Evolutionary conservation across 1,284 basidiomycete genomes (phyloP), one percentile per base, ranked within the genome.

Genomic region (Lignosus rhinocerotis): DNA sequence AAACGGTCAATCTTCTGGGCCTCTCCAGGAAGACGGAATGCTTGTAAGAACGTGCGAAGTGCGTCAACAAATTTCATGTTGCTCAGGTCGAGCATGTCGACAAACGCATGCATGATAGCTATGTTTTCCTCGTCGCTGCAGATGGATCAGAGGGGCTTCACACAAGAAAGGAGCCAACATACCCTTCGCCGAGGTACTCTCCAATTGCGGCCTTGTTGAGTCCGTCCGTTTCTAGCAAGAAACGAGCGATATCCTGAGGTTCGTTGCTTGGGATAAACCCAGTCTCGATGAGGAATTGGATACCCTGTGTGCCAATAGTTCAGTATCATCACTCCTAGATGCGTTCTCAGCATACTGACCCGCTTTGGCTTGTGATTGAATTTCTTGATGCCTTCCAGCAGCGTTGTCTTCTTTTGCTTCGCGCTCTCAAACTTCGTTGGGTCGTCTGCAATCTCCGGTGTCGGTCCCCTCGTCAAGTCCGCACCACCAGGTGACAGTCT

Each of bases 361-460:
- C 88, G 83, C 75, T 97, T 98, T 11, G 97, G 96, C 76, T 98
- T 99, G 78, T 92, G 96, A 76, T 99, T 99, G 78, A 99, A 99
- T 74, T 94, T 94, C 75, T 91, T 94, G 73, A 99, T 93, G 32
- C 96, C 98, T 71, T 99, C 97, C 46, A 97, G 76, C 32, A 99
- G 75, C 1, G 92, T 94, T 36, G 93, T 99, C 80, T 99, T 99
- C 77, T 94, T 92, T 75, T 95, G 92, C 74, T 98, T 99, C 32
- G 95, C 97, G 65, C 84, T 96, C 77, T 99, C 97, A 67, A 99
- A 98, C 70, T 86, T 87, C 38, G 82, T 89, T 0, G 96, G 96
- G 71, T 99, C 97, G 70, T 99, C 97, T 9, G 72, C 70, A 21
- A 86, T 69, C 54, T 95, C 93, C 0, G 93, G 92, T 0, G 92